Evolutionary conservation across 2,329 filamentous ascomycete species (phyloP).

Genomic region (Exophiala sideris): DNA sequence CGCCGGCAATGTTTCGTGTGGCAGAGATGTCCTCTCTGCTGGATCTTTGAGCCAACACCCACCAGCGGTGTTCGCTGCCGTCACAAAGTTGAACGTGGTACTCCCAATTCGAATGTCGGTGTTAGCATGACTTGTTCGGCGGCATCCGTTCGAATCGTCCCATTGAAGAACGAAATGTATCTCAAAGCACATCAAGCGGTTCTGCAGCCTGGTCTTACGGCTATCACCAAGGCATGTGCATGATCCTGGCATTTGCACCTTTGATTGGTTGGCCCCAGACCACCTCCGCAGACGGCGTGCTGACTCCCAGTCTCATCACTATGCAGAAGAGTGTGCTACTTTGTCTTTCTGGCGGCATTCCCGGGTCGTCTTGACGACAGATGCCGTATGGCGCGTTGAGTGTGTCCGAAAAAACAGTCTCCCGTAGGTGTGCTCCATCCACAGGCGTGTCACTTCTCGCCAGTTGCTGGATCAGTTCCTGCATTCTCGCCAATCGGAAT

Average conservation of each 20-base stretch:
- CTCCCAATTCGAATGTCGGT: too few relatives aligned
- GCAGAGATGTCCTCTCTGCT: constrained; percentile 37
- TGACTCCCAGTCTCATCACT: constrained; percentile 33
- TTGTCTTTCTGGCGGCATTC: constrained; percentile 29
- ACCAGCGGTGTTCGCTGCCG: too few relatives aligned
- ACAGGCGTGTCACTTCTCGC: constrained; percentile 26
- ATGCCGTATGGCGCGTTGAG: constrained; percentile 37
- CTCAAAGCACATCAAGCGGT: too few relatives aligned
- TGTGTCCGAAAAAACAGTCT: constrained; percentile 36
- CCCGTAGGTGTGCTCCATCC: background rate
- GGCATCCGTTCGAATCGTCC: too few relatives aligned
- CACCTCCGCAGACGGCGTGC: constrained; percentile 36
- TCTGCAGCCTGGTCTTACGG: too few relatives aligned
- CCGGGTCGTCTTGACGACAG: constrained; percentile 34
- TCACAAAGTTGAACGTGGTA: too few relatives aligned
- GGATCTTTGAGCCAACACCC: too few relatives aligned
- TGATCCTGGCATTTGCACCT: constrained; percentile 22
- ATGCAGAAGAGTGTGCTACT: constrained; percentile 37
- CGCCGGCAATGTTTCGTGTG: constrained; percentile 53
- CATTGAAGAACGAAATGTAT: too few relatives aligned
- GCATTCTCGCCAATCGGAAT: constrained; percentile 5
- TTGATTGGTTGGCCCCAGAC: constrained; percentile 34
- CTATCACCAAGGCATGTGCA: too few relatives aligned
- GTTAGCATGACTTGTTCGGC: too few relatives aligned
- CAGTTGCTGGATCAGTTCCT: constrained; percentile 19